Evolutionary conservation across 805 yeast genomes (phyloP), one percentile per base, ranked within the genome.

Genomic region (Sugiyamaella qingdaonensis): DNA sequence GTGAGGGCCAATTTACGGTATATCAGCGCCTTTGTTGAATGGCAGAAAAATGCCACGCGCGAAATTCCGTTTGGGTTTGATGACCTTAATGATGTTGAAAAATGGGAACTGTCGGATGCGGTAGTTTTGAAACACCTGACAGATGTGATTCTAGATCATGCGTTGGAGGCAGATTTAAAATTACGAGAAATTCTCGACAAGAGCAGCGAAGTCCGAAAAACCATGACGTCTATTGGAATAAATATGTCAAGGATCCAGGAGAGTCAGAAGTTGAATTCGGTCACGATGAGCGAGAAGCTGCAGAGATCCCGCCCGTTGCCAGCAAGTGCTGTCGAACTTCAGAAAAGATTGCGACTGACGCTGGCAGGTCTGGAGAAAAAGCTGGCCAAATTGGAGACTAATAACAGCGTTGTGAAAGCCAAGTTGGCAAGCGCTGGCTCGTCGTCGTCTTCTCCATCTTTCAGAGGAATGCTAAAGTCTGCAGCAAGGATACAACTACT

Each of bases 311-410:
- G 62, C 39, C 37, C 51, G 7, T 35, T 59, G 39, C 62, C 62
- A 2, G 52, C 54, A 14, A 48, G 48, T 10, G 62, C 60, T 2
- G 57, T 59, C 14, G 60, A 58, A 39, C 53, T 59, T 11, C 59
- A 56, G 53, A 44, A 55, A 16, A 42, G 52, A 21, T 19, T 59
- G 21, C 42, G 61, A 16, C 35, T 13, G 39, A 18, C 18, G 10
- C 13, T 49, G 7, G 24, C 49, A 14, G 37, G 16, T 16, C 46
- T 57, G 14, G 60, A 54, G 11, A 44, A 54, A 16, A 35, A 46
- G 18, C 49, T 57, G 18, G 33, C 34, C 21, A 19, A 52, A 13
- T 11, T 54, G 3, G 60, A 57, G 37, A 34, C 54, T 4, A 50
- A 48, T 10, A 50, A 54, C 13, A 58, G 44, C 21, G 50, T 58